A percentile compares a stretch with the other conserved stretches of the same genome.
Evolutionary conservation across 257 asterid species (phyloP).

Genomic region (Misopates orontium): DNA sequence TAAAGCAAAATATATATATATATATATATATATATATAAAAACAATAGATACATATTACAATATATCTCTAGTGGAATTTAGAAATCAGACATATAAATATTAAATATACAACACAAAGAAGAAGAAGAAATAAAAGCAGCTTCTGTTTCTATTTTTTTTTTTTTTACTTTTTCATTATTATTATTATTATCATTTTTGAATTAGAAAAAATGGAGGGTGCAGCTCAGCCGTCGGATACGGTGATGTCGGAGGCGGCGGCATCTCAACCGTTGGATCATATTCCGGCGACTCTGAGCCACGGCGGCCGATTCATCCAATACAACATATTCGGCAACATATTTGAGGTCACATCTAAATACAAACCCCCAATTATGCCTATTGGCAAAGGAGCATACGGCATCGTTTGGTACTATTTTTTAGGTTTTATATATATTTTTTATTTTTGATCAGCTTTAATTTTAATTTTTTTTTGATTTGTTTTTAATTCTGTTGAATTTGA

Average conservation of each 20-base stretch:
- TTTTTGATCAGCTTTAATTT: too few relatives aligned
- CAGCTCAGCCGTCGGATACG: conserved; percentile 27
- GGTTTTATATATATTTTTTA: background rate
- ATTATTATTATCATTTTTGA: too few relatives aligned
- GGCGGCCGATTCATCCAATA: conserved; percentile 93
- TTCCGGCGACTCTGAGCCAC: conserved; percentile 83
- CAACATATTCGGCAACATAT: conserved; percentile 87
- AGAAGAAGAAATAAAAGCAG: too few relatives aligned
- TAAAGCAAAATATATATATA: too few relatives aligned
- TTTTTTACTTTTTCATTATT: too few relatives aligned
- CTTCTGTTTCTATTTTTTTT: too few relatives aligned
- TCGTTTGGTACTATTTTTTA: conserved; percentile 70
- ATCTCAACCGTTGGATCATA: conserved; percentile 53
- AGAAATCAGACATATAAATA: too few relatives aligned
- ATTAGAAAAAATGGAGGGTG: conserved; percentile 59
- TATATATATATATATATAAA: too few relatives aligned
- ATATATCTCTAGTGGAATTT: too few relatives aligned
- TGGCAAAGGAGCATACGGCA: conserved; percentile 99
- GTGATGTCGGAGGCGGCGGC: too few relatives aligned
- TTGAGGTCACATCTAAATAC: conserved; percentile 93
- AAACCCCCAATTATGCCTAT: conserved; percentile 98
- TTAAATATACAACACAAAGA: too few relatives aligned
- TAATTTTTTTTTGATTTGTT: background rate
- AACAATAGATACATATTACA: too few relatives aligned
- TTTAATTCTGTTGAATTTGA: background rate